Base-by-base conservation (phyloP, 2,329 filamentous ascomycete species). In the Calonectria naviculata region DNA sequence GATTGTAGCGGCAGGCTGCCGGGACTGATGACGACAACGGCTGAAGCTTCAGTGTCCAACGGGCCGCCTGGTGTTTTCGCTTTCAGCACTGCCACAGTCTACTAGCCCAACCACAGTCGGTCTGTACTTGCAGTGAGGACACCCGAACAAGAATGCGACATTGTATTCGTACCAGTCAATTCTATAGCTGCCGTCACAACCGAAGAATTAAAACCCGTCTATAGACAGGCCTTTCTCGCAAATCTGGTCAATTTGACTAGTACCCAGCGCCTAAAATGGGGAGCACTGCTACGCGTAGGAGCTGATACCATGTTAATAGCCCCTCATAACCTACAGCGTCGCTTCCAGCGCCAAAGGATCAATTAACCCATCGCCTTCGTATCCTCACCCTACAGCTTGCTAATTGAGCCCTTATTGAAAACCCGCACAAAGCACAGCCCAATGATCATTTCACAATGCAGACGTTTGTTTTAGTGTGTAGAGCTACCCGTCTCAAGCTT, bases 11-110 rank as follows among this genome's bases (percentile, higher is more conserved):
- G 36, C 13, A 38, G 34, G 12, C 12, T 21, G 31, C 15, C 19
- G 10, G 47, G 29, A 21, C 47, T n/a, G 49, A 69, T 69, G 67
- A 69, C 67, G 67, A 65, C 67, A 65, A 69, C 17, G 61, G 67
- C 49, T 69, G 67, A 65, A 69, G 61, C 62, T 41, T 34, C 34
- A 38, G 34, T 42, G 31, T 31, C 42, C 26, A 41, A 46, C 62
- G 29, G 41, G 41, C n/a, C 60, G 31, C 15, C 34, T 65, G 38
- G 24, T 24, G 31, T 21, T 49, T 67, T 41, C 38, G 38, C 29
- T 46, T 26, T 34, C 21, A 62, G 56, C 56, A 56, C 66, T 56
- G 66, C 66, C 58, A 58, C 52, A 58, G 52, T 38, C 52, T 28
- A 56, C 52, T 34, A 56, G 31, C 47, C 47, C 47, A 54, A 19